Conservation (phyloP, 1,284 basidiomycete genomes). For the Melanopsichium pennsylvanicum region DNA sequence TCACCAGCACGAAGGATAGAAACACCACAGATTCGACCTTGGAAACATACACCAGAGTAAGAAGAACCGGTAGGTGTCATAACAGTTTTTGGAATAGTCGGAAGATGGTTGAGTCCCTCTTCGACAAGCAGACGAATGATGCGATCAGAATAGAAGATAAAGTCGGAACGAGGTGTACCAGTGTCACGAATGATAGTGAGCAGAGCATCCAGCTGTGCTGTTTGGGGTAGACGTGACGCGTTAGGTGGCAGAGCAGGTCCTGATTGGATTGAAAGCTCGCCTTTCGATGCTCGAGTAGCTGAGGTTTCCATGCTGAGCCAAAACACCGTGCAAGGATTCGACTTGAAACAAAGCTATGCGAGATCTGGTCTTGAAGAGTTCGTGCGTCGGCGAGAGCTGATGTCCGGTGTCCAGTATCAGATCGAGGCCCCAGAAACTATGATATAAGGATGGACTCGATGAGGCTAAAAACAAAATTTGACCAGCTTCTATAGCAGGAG, state of each 20-base stretch:
- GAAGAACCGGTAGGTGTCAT: constrained; percentile 73
- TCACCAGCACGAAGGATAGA: constrained; percentile 67
- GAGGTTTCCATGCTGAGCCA: constrained; percentile 26
- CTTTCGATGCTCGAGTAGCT: constrained; percentile 13
- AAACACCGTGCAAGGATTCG: too few species aligned
- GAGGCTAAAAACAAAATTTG: too few species aligned
- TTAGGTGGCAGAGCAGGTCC: constrained; percentile 72
- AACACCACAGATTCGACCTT: constrained; percentile 60
- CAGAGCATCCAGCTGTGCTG: constrained; percentile 80
- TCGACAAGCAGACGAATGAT: constrained; percentile 73
- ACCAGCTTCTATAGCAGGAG: too few species aligned
- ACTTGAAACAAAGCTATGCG: too few species aligned
- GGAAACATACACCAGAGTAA: constrained; percentile 68
- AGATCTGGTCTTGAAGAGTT: too few species aligned
- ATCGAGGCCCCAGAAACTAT: too few species aligned
- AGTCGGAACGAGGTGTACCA: constrained; percentile 77
- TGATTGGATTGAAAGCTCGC: constrained; percentile 5
- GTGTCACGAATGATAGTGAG: constrained; percentile 86
- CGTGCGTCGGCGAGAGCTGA: too few species aligned
- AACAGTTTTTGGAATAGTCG: constrained; percentile 66
- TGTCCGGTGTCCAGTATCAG: too few species aligned
- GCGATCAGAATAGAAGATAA: constrained; percentile 88
- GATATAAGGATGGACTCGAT: too few species aligned
- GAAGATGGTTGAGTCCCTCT: constrained; percentile 90
- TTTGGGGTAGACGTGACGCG: constrained; percentile 84